A percentile compares a stretch with the other conserved stretches of the same genome.
Conservation (phyloP, 331 rosid genomes). For the Cydonia oblonga region DNA sequence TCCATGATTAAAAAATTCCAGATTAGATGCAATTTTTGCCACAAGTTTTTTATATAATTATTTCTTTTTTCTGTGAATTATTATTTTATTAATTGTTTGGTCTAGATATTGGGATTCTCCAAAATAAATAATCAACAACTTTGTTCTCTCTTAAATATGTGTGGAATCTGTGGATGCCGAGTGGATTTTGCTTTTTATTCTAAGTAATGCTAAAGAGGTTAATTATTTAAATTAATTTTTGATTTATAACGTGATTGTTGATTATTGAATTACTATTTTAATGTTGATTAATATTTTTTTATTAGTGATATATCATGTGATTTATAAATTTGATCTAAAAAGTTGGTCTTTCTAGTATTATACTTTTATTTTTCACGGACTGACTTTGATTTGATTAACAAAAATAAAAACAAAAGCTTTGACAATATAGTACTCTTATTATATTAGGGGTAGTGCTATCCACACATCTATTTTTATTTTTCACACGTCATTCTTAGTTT, state of each 20-base stretch:
- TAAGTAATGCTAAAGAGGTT: too few species aligned
- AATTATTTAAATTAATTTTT: too few species aligned
- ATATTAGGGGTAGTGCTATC: neutral
- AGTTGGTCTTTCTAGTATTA: too few species aligned
- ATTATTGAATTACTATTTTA: too few species aligned
- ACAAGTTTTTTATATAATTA: neutral
- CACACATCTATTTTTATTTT: too few species aligned
- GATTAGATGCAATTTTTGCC: constrained; percentile 1
- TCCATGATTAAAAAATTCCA: neutral
- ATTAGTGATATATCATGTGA: too few species aligned
- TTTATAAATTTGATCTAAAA: too few species aligned
- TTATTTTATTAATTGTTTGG: neutral
- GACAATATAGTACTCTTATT: neutral
- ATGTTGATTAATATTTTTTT: too few species aligned
- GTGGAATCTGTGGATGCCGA: neutral
- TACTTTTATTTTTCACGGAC: too few species aligned
- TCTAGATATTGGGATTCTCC: neutral
- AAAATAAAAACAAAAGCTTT: neutral
- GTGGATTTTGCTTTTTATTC: neutral
- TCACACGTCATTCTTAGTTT: too few species aligned
- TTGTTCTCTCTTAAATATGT: neutral
- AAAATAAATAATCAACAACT: neutral
- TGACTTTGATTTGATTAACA: neutral
- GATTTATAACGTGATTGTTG: too few species aligned
- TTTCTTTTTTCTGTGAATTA: constrained; percentile 1